Conservation (phyloP, 495 filamentous ascomycete species). For the Letharia columbiana region DNA sequence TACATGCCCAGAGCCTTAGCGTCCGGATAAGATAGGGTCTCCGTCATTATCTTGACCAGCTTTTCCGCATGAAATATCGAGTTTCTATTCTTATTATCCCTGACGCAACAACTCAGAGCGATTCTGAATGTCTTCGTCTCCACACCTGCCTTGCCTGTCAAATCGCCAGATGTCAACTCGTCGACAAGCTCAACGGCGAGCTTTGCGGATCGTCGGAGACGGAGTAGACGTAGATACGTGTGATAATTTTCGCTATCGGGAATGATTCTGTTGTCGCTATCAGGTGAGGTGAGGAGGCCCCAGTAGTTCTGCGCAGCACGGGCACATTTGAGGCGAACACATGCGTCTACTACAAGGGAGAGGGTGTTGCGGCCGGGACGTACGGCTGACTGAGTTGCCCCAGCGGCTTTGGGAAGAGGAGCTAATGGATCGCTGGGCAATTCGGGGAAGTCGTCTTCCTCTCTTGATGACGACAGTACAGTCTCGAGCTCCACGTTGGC, state of each 20-base stretch:
- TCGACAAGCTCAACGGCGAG: conserved; percentile 46
- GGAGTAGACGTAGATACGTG: conserved; percentile 59
- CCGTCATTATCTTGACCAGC: conserved; percentile 50
- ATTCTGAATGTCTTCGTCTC: conserved; percentile 54
- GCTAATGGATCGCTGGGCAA: conserved; percentile 7
- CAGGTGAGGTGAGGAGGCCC: conserved; percentile 51
- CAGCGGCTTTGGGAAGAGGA: conserved; percentile 11
- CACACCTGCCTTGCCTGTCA: conserved; percentile 27
- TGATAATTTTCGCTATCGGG: conserved; percentile 65
- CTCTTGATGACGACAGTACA: neutral
- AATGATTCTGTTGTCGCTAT: conserved; percentile 38
- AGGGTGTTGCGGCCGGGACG: conserved; percentile 58
- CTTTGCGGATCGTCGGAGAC: conserved; percentile 49
- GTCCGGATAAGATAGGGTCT: conserved; percentile 36
- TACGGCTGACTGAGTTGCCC: conserved; percentile 33
- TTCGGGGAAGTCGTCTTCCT: conserved; percentile 1
- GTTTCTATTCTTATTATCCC: conserved; percentile 62
- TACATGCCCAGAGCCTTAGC: conserved; percentile 31
- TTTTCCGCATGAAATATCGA: conserved; percentile 48
- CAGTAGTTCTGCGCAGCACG: conserved; percentile 58
- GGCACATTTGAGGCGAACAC: conserved; percentile 42
- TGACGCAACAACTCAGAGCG: conserved; percentile 57
- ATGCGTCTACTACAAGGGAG: conserved; percentile 56
- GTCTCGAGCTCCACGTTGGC: conserved; percentile 7
- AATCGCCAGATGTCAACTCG: conserved; percentile 30